Evolutionary conservation across 1,284 basidiomycete species (phyloP), one percentile per base, ranked within the genome.

Genomic region (Chondrostereum purpureum): DNA sequence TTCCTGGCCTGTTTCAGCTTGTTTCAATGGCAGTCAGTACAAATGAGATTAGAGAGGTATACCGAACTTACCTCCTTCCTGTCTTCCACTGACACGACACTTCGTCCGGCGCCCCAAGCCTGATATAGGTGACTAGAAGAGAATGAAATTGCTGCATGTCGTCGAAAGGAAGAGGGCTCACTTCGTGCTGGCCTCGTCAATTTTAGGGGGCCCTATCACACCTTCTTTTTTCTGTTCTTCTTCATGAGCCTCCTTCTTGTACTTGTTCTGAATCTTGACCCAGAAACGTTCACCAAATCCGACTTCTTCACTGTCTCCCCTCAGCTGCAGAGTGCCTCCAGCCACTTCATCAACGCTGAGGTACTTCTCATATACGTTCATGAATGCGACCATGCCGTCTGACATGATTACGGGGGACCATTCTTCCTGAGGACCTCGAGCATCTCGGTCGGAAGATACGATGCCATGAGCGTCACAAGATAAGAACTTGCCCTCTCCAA

Each of bases 181-280:
- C 85, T 90, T 87, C 39, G 78, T 70, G 40, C 69, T 65, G 12
- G 72, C 73, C 53, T 90, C 88, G 56, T 91, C 82, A 45, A 86
- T 75, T 34, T 74, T 71, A 1, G 72, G 66, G 48, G 73, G 66
- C 36, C 75, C 73, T 39, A 73, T 61, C 49, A 67, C 61, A 4
- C 77, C 83, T 50, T 80, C 83, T 64, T 77, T 80, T 69, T 85
- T 86, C 68, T 78, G 84, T 60, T 86, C 82, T 61, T 89, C 86
- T 51, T 90, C 81, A 39, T 84, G 71, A 3, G 88, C 90, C 61
- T 95, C 92, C 57, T 80, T 77, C 67, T 93, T 86, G 66, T 88
- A 94, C 60, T 91, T 90, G 64, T 77, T 80, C 68, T 96, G 92
- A 39, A 95, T 84, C 66, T 92, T 92, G 45, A 94, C 78, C 76